Percentiles rank a stretch among this genome's conserved stretches.
Conservation (phyloP, 2,329 filamentous ascomycete genomes). For the Pseudocercospora cruenta region DNA sequence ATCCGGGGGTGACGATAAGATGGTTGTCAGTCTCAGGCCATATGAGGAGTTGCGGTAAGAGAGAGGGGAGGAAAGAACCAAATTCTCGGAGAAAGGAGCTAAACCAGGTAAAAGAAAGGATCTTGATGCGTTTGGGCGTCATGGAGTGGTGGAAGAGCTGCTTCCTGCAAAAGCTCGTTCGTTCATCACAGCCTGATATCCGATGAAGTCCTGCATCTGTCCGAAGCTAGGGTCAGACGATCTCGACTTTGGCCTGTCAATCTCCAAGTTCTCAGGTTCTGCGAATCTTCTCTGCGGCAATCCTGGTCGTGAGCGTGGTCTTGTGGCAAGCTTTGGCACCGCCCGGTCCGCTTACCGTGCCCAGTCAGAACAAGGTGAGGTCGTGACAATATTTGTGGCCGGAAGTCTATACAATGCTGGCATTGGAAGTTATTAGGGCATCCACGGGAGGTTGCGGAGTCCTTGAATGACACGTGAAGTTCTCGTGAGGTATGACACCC, state of each 20-base stretch:
- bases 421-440: not conserved
- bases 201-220: not conserved
- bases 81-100: not conserved
- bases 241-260: not conserved
- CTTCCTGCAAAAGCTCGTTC: not conserved
- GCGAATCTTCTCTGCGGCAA: not conserved
- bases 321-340: constrained; percentile 1
- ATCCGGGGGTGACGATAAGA: not conserved
- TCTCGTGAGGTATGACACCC: not conserved
- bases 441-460: not conserved
- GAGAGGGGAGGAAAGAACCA: not conserved
- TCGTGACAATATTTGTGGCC: not conserved
- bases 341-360: constrained; percentile 1
- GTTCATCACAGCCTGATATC: not conserved
- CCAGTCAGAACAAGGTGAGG: not conserved
- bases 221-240: not conserved
- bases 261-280: not conserved
- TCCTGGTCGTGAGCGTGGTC: not conserved
- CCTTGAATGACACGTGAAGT: not conserved
- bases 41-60: not conserved
- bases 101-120: not conserved
- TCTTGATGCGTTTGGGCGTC: not conserved
- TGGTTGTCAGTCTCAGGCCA: not conserved
- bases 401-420: not conserved
- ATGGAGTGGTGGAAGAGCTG: not conserved